These are phyloP conservation scores for Ophiostoma novo-ulmi DNA, from an alignment of 2,329 filamentous ascomycete species.

Conservation along the genomic window DNA sequence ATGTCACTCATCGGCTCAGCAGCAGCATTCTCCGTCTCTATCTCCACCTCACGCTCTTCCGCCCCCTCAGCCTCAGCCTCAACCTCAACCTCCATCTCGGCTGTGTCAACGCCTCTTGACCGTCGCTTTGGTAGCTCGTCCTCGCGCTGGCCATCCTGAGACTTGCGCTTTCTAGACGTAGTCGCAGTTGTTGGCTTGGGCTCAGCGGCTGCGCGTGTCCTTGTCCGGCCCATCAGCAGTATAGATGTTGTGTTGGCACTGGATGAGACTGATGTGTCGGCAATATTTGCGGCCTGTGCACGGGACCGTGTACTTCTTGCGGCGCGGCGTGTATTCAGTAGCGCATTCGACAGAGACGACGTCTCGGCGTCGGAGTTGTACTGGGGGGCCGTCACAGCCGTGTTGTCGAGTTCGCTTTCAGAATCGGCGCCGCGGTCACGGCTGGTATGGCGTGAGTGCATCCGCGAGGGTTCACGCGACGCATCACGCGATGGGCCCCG, in stretches of 20 bases:
- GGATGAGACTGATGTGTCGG: constrained; percentile 20
- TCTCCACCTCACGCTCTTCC: not conserved
- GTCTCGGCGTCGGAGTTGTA: constrained; percentile 21
- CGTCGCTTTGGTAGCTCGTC: constrained; percentile 23
- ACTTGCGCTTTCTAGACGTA: constrained; percentile 27
- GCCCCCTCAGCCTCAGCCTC: not conserved
- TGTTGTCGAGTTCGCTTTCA: constrained; percentile 23
- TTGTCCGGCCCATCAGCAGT: constrained; percentile 21
- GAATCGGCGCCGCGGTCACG: constrained; percentile 24
- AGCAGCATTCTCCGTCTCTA: not conserved
- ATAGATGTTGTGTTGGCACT: constrained; percentile 23
- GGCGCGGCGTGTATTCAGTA: not conserved
- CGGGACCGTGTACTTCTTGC: constrained; percentile 5
- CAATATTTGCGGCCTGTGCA: not conserved
- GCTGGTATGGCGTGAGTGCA: constrained; percentile 36
- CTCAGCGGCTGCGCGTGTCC: constrained; percentile 8
- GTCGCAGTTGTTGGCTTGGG: not conserved
- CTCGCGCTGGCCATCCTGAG: constrained; percentile 24
- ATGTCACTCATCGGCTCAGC: constrained; percentile 11
- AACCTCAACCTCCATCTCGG: not conserved
- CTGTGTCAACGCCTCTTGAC: not conserved
- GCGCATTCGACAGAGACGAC: constrained; percentile 3
- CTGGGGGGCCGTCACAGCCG: not conserved
- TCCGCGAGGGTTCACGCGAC: constrained; percentile 9
- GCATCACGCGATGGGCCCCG: constrained; percentile 32